Percentiles rank a stretch among this genome's conserved stretches.
phyloP scores from a whole-genome alignment of 495 filamentous ascomycete species.

The Neurospora intermedia region DNA sequence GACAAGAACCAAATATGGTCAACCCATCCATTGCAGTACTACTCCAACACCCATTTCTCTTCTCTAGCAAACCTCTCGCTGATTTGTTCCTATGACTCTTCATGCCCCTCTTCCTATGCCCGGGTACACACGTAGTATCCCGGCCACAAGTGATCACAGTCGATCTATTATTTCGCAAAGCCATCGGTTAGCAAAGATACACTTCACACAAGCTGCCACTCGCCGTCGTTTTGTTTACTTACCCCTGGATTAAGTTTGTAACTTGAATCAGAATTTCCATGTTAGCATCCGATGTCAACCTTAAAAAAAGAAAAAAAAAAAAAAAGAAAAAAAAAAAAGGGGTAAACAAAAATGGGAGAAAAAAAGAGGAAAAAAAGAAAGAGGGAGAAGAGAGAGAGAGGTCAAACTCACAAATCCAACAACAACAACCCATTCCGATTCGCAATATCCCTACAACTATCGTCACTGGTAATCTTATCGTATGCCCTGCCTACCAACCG shows the following conservation, averaged over 20 bases:
- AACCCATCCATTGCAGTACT: neutral
- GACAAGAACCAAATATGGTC: neutral
- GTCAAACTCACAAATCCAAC: constrained; percentile 10
- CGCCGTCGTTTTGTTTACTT: neutral
- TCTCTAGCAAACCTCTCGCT: neutral
- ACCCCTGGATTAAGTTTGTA: constrained; percentile 19
- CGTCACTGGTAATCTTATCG: constrained; percentile 2
- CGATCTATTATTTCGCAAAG: neutral
- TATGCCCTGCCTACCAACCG: constrained; percentile 3
- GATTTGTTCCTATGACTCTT: neutral
- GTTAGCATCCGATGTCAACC: neutral
- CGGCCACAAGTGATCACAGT: neutral
- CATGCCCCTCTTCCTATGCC: neutral
- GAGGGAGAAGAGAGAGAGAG: neutral
- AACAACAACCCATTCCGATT: constrained; percentile 5
- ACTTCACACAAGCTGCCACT: no score
- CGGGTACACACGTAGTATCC: constrained; percentile 22
- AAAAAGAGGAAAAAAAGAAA: neutral
- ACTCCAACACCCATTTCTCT: neutral
- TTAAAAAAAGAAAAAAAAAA: neutral
- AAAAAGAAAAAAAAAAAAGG: neutral
- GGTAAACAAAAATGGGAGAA: no score
- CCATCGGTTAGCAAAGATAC: no score
- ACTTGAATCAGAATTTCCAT: neutral
- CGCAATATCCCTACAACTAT: constrained; percentile 10